Conservation (phyloP, 1,284 basidiomycete species). For the Coniferiporia sulphurascens region DNA sequence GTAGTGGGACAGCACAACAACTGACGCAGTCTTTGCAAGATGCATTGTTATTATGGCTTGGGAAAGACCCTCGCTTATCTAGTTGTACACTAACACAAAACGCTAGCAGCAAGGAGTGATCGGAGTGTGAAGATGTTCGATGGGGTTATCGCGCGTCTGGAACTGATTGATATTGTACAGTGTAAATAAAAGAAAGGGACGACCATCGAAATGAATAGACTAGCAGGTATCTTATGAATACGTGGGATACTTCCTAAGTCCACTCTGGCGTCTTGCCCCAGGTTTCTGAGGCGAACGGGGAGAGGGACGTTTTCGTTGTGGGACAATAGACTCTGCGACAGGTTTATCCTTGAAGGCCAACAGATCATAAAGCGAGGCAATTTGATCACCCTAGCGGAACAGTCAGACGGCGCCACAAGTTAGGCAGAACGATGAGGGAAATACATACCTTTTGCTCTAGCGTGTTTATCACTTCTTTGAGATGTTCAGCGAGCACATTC, state of each 20-base stretch:
- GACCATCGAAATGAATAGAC: neutral
- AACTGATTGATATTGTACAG: neutral
- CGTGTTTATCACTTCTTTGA: slow-evolving; percentile 84
- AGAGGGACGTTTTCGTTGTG: slow-evolving; percentile 21
- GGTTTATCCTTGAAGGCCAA: slow-evolving; percentile 70
- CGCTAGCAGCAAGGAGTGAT: neutral
- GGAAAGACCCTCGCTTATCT: neutral
- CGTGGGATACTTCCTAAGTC: slow-evolving; percentile 3
- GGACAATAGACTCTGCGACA: slow-evolving; percentile 31
- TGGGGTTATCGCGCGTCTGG: neutral
- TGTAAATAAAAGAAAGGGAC: neutral
- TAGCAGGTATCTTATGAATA: neutral
- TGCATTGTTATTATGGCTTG: neutral
- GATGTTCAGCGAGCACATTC: slow-evolving; percentile 76
- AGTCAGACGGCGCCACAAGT: neutral
- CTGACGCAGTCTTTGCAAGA: no score
- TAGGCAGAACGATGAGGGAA: slow-evolving; percentile 13
- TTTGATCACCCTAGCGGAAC: slow-evolving; percentile 74
- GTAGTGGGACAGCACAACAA: no score
- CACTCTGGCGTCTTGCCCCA: neutral
- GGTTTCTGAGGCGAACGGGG: slow-evolving; percentile 2
- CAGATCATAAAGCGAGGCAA: slow-evolving; percentile 77
- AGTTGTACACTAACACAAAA: neutral
- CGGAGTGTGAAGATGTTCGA: neutral
- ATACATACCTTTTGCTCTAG: slow-evolving; percentile 75